phyloP scores from a whole-genome alignment of 805 yeast species.

The Metschnikowia rubicola region DNA sequence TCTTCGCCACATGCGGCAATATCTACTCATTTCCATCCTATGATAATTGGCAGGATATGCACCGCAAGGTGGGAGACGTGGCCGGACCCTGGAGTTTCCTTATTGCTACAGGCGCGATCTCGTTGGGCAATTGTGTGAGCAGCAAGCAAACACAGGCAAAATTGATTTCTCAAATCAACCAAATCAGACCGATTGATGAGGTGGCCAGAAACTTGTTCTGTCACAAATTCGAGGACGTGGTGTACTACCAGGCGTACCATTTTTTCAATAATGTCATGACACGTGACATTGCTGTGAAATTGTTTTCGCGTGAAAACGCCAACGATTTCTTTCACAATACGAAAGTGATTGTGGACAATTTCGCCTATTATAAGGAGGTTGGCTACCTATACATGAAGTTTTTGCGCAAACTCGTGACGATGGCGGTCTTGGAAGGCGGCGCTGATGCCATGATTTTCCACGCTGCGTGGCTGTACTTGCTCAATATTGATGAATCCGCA shows the following conservation, averaged over 20 bases:
- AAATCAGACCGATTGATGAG: slow-evolving; percentile 1
- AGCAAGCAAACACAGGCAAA: slow-evolving; percentile 17
- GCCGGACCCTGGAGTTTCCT: neutral
- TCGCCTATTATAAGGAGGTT: slow-evolving; percentile 33
- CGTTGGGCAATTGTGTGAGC: slow-evolving; percentile 35
- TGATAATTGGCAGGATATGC: slow-evolving; percentile 21
- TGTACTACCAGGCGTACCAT: slow-evolving; percentile 38
- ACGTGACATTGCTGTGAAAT: slow-evolving; percentile 9
- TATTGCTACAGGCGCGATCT: slow-evolving; percentile 18
- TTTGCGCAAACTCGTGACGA: slow-evolving; percentile 23
- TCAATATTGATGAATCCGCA: slow-evolving; percentile 14
- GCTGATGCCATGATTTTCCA: slow-evolving; percentile 3
- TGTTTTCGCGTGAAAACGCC: slow-evolving; percentile 16
- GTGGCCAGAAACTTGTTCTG: slow-evolving; percentile 23
- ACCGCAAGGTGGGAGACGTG: slow-evolving; percentile 12
- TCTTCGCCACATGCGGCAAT: slow-evolving; percentile 35
- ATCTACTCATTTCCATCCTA: slow-evolving; percentile 31
- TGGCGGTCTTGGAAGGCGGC: slow-evolving; percentile 10
- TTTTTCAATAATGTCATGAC: slow-evolving; percentile 29
- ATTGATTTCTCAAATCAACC: slow-evolving; percentile 10
- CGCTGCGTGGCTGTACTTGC: slow-evolving; percentile 13
- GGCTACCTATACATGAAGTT: slow-evolving; percentile 26
- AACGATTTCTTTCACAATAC: slow-evolving; percentile 19
- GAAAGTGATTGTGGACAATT: slow-evolving; percentile 32
- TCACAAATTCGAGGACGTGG: slow-evolving; percentile 26